A percentile compares a stretch with the other conserved stretches of the same genome.
Evolutionary conservation across 805 yeast genomes (phyloP).

Genomic region (Wickerhamiella domercqiae): DNA sequence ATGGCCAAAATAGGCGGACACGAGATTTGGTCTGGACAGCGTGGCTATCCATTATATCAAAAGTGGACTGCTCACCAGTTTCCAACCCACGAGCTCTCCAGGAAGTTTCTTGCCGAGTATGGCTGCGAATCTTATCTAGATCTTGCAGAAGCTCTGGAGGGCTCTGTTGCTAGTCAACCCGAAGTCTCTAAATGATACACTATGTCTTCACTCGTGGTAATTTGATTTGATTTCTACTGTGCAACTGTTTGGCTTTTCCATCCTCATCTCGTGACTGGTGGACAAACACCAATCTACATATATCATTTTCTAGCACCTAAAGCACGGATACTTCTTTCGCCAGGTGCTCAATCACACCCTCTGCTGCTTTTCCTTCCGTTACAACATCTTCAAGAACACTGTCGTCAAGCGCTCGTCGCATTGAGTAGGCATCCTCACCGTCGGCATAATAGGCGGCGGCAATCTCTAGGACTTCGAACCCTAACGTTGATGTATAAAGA

Average conservation of each 20-base stretch:
- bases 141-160: too few relatives aligned
- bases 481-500: conserved; percentile 69
- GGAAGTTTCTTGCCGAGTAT: neutral
- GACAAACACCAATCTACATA: too few relatives aligned
- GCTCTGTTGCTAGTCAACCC: too few relatives aligned
- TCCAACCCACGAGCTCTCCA: neutral
- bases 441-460: conserved; percentile 90
- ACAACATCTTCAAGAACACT: conserved; percentile 1
- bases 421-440: conserved; percentile 94
- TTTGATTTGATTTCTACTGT: too few relatives aligned
- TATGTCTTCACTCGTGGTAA: too few relatives aligned
- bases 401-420: conserved; percentile 40
- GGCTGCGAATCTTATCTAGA: neutral
- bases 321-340: neutral
- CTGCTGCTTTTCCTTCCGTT: neutral
- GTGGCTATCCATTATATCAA: conserved; percentile 37
- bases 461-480: conserved; percentile 66
- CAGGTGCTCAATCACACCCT: neutral
- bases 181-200: too few relatives aligned
- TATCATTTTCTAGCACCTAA: too few relatives aligned
- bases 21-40: conserved; percentile 55
- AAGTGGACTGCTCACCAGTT: conserved; percentile 47
- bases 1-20: conserved; percentile 22
- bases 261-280: too few relatives aligned
- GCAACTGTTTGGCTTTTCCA: too few relatives aligned